phyloP scores from a whole-genome alignment of 108 stramenopile genomes.

The Cyclotella sp. region DNA sequence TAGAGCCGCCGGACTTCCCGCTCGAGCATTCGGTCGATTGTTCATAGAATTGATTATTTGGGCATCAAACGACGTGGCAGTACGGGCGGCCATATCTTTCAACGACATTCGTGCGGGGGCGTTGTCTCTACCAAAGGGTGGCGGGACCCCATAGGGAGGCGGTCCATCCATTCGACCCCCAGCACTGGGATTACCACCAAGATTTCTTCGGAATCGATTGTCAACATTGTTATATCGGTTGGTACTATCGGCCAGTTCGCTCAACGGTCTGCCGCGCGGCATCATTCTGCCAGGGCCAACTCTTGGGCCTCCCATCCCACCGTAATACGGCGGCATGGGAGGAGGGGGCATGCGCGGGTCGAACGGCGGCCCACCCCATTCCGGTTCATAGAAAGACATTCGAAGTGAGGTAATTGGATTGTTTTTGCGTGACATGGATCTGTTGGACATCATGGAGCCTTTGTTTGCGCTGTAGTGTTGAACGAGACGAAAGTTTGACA shows the following conservation, averaged over 20 bases:
- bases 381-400: conserved; percentile 29
- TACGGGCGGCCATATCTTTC: conserved; percentile 44
- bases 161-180: neutral
- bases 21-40: conserved; percentile 25
- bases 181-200: neutral
- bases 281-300: neutral
- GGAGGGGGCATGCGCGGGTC: conserved; percentile 22
- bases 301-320: conserved; percentile 1
- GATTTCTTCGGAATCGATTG: conserved; percentile 12
- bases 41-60: conserved; percentile 44
- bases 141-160: neutral
- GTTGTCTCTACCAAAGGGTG: conserved; percentile 36
- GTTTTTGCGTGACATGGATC: neutral
- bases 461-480: neutral
- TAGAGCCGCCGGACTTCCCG: conserved; percentile 11
- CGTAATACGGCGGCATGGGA: conserved; percentile 12
- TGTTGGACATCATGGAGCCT: neutral
- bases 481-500: too few species aligned
- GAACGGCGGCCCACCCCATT: conserved; percentile 22
- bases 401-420: neutral
- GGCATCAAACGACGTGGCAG: conserved; percentile 36
- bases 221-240: neutral
- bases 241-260: conserved; percentile 10
- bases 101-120: conserved; percentile 33
- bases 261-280: conserved; percentile 4